These are phyloP conservation scores for Aschersonia sp. DNA, from an alignment of 2,329 filamentous ascomycete species.

Conservation along the genomic window DNA sequence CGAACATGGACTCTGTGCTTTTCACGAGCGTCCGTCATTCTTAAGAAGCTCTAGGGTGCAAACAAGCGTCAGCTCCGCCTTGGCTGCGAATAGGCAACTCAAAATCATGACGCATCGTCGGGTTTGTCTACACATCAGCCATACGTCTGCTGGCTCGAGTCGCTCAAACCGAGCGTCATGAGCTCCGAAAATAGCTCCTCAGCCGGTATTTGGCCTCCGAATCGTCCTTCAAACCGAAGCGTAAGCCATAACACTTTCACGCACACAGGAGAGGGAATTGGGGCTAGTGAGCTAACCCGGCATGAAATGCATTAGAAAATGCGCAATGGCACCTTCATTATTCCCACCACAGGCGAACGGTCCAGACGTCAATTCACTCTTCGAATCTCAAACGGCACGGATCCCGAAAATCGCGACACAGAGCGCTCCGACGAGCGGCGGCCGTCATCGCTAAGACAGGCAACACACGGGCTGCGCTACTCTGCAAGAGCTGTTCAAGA, in stretches of 20 bases:
- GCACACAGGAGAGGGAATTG: neutral
- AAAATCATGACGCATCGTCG: slow-evolving; percentile 1
- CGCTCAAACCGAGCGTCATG: slow-evolving; percentile 19
- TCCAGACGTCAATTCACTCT: slow-evolving; percentile 69
- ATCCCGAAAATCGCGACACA: slow-evolving; percentile 8
- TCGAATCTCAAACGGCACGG: slow-evolving; percentile 30
- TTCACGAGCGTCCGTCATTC: too few species aligned
- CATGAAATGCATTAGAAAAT: slow-evolving; percentile 39
- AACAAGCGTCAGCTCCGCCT: too few species aligned
- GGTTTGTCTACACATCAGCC: neutral
- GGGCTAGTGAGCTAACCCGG: neutral
- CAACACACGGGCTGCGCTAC: slow-evolving; percentile 6
- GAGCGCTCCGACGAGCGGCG: slow-evolving; percentile 4
- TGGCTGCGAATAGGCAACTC: neutral
- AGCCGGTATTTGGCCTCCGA: slow-evolving; percentile 24
- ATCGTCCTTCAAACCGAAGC: slow-evolving; percentile 29
- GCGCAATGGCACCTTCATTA: slow-evolving; percentile 73
- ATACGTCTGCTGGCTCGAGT: slow-evolving; percentile 4
- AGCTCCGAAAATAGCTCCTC: slow-evolving; percentile 17
- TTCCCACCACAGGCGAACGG: slow-evolving; percentile 75
- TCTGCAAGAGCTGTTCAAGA: slow-evolving; percentile 10
- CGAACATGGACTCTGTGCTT: too few species aligned
- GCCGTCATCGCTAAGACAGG: slow-evolving; percentile 8
- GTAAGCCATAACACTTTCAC: slow-evolving; percentile 15
- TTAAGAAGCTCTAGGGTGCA: too few species aligned